Conservation (phyloP, 2,329 filamentous ascomycete species). For the Diaporthe sp. region DNA sequence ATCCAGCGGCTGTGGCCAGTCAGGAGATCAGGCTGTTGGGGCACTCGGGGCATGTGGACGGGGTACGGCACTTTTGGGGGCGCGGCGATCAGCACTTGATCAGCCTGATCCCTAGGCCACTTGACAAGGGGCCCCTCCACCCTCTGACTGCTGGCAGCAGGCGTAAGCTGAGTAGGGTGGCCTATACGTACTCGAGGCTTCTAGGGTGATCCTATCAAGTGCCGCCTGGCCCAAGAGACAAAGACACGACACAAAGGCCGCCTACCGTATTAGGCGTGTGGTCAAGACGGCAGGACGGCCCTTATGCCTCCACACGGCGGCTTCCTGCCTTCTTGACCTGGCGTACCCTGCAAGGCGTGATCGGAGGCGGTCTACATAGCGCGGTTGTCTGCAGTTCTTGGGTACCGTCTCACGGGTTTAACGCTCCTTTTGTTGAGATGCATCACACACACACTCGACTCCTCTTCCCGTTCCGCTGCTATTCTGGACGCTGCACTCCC, state of each 20-base stretch:
- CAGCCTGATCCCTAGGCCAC: slow-evolving; percentile 34
- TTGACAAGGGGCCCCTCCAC: slow-evolving; percentile 32
- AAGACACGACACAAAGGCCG: slow-evolving; percentile 19
- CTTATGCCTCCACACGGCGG: slow-evolving; percentile 1
- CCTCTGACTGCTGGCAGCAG: not conserved
- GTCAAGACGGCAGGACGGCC: slow-evolving; percentile 9
- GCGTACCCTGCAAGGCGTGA: slow-evolving; percentile 3
- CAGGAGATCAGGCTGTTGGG: slow-evolving; percentile 35
- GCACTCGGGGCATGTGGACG: slow-evolving; percentile 8
- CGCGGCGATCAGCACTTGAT: slow-evolving; percentile 31
- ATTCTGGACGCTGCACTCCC: not conserved
- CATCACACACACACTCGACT: not conserved
- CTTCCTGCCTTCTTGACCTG: slow-evolving; percentile 1
- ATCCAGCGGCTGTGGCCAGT: slow-evolving; percentile 28
- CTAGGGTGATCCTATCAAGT: slow-evolving; percentile 29
- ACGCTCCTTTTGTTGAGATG: slow-evolving; percentile 18
- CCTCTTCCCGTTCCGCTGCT: slow-evolving; percentile 1
- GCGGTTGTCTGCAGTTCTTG: not conserved
- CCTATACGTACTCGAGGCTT: slow-evolving; percentile 1
- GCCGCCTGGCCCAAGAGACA: slow-evolving; percentile 22
- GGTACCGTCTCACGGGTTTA: not conserved
- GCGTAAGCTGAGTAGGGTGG: slow-evolving; percentile 2
- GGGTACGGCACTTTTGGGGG: slow-evolving; percentile 10
- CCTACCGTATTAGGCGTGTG: not conserved
- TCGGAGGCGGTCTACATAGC: slow-evolving; percentile 25